Evolutionary conservation across 805 yeast species (phyloP).

Genomic region (Pichia scutulata): DNA sequence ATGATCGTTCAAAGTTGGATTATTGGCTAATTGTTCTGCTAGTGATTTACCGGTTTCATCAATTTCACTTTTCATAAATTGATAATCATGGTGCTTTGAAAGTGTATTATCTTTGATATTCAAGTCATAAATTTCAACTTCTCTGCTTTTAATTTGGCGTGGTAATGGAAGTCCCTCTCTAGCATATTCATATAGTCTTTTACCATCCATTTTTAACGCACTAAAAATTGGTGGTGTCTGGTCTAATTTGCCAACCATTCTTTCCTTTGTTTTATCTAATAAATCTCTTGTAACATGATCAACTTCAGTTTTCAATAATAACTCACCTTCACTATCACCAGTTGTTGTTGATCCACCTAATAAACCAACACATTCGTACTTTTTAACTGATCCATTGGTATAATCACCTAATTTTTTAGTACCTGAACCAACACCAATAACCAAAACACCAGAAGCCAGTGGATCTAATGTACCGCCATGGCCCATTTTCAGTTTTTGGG

Average conservation of each 20-base stretch:
- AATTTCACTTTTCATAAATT: constrained; percentile 34
- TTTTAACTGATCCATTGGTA: constrained; percentile 66
- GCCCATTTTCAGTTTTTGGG: constrained; percentile 58
- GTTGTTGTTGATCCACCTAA: constrained; percentile 90
- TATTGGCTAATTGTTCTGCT: constrained; percentile 30
- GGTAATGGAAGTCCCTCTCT: constrained; percentile 83
- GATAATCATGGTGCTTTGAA: constrained; percentile 48
- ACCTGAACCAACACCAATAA: constrained; percentile 88
- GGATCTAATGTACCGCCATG: constrained; percentile 99
- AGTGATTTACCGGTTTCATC: constrained; percentile 43
- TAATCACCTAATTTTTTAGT: constrained; percentile 74
- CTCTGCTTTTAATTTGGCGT: constrained; percentile 67
- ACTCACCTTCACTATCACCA: constrained; percentile 86
- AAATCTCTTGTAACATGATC: constrained; percentile 49
- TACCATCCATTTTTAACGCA: constrained; percentile 91
- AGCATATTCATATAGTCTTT: constrained; percentile 90
- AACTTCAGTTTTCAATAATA: constrained; percentile 49
- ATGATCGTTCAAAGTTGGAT: constrained; percentile 57
- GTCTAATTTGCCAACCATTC: constrained; percentile 70
- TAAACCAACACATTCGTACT: constrained; percentile 76
- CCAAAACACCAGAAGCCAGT: constrained; percentile 86
- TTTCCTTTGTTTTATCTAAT: constrained; percentile 42
- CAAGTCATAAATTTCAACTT: constrained; percentile 52
- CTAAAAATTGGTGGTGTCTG: constrained; percentile 96
- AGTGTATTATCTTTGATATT: constrained; percentile 48